These are phyloP conservation scores for Sporothrix globosa DNA, from an alignment of 2,329 filamentous ascomycete species.

Conservation along the genomic window DNA sequence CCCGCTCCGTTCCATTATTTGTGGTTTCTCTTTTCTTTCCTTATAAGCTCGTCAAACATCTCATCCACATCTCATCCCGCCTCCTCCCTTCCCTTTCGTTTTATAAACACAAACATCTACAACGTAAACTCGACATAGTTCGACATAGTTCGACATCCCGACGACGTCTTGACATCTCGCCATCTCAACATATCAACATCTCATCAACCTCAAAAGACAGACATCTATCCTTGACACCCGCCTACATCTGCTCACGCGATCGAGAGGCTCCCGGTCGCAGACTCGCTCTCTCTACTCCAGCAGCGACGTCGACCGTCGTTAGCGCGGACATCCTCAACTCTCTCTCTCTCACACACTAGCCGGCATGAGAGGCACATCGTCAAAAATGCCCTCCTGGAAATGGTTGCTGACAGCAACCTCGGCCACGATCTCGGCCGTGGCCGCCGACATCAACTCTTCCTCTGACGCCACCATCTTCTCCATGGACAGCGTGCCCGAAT, in stretches of 20 bases:
- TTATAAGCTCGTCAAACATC: slow-evolving; percentile 24
- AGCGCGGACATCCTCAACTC: neutral
- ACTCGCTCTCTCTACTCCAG: neutral
- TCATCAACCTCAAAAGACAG: slow-evolving; percentile 1
- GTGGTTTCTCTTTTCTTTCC: slow-evolving; percentile 14
- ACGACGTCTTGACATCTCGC: neutral
- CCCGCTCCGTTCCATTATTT: slow-evolving; percentile 11
- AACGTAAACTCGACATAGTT: slow-evolving; percentile 2
- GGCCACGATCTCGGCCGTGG: slow-evolving; percentile 39
- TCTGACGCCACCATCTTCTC: slow-evolving; percentile 39
- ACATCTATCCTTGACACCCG: neutral
- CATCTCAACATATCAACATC: neutral
- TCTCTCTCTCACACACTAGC: neutral
- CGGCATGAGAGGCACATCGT: slow-evolving; percentile 10
- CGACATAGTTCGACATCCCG: slow-evolving; percentile 8
- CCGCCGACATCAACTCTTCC: slow-evolving; percentile 46
- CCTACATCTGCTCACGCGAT: slow-evolving; percentile 4
- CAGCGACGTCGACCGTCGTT: neutral
- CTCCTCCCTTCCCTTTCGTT: slow-evolving; percentile 12
- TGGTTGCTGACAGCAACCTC: slow-evolving; percentile 43
- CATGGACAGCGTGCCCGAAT: slow-evolving; percentile 45
- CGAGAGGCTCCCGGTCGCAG: neutral
- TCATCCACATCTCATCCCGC: slow-evolving; percentile 12
- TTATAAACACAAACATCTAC: slow-evolving; percentile 20
- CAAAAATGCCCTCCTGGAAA: slow-evolving; percentile 43